These are phyloP conservation scores for Neoarthrinium moseri DNA, from an alignment of 2,329 filamentous ascomycete genomes.

Conservation along the genomic window DNA sequence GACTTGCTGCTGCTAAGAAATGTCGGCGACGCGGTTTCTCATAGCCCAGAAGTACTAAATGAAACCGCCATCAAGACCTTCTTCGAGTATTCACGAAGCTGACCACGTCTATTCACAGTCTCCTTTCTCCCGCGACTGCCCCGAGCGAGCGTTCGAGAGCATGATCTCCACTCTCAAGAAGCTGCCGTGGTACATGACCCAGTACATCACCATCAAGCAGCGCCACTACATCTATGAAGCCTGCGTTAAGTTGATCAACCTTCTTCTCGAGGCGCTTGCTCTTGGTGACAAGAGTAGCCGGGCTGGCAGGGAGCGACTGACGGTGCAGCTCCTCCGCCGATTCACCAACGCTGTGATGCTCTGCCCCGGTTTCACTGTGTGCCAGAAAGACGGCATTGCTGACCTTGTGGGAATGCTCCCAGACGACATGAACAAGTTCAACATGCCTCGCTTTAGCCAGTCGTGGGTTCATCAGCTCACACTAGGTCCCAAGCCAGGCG, in stretches of 20 bases:
- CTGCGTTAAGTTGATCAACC: constrained; percentile 45
- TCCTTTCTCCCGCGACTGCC: constrained; percentile 58
- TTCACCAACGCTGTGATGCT: constrained; percentile 50
- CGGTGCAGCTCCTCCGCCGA: constrained; percentile 50
- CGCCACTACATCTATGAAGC: constrained; percentile 52
- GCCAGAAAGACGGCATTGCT: constrained; percentile 61
- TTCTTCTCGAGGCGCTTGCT: constrained; percentile 30
- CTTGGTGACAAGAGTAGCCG: constrained; percentile 35
- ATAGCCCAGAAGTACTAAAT: too few species aligned
- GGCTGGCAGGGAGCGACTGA: constrained; percentile 44
- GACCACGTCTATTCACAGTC: constrained; percentile 38
- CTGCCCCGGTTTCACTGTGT: constrained; percentile 59
- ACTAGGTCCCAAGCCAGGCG: constrained; percentile 46
- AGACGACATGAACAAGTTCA: constrained; percentile 34
- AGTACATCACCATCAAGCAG: constrained; percentile 57
- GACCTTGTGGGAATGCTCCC: constrained; percentile 36
- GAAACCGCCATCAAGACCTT: too few species aligned
- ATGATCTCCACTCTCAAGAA: constrained; percentile 63
- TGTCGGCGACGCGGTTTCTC: too few species aligned
- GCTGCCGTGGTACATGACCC: constrained; percentile 60
- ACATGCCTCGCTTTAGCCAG: constrained; percentile 46
- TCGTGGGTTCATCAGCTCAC: constrained; percentile 53
- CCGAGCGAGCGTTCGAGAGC: constrained; percentile 64
- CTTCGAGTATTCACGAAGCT: not conserved
- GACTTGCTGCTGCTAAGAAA: too few species aligned